phyloP scores from a whole-genome alignment of 2,329 filamentous ascomycete genomes.

The Pseudocercospora macadamiae region DNA sequence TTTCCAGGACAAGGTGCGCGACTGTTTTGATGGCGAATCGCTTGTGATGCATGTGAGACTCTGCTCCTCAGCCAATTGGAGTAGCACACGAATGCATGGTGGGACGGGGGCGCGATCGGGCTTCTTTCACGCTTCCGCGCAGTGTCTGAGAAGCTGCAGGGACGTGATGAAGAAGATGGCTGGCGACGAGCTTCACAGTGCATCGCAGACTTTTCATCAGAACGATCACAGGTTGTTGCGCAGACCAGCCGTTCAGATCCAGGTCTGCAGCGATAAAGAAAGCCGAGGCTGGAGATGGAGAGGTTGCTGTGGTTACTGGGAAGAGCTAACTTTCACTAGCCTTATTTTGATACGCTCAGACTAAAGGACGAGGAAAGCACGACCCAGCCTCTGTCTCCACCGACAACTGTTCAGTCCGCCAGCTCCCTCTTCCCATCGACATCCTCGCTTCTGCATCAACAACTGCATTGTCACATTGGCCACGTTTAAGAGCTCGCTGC shows the following conservation, averaged over 20 bases:
- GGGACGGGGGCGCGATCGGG: not conserved
- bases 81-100: conserved; percentile 11
- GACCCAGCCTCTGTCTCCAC: not conserved
- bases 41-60: conserved; percentile 18
- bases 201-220: too few relatives aligned
- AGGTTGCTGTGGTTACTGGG: too few relatives aligned
- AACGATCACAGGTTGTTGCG: too few relatives aligned
- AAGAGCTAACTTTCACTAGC: too few relatives aligned
- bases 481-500: conserved; percentile 7
- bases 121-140: not conserved
- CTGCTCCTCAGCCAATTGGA: conserved; percentile 12
- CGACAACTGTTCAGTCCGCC: not conserved
- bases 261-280: too few relatives aligned
- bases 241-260: too few relatives aligned
- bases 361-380: not conserved
- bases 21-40: conserved; percentile 17
- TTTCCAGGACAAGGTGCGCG: not conserved
- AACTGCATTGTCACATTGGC: not conserved
- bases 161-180: not conserved
- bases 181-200: not conserved
- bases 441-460: not conserved
- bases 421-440: not conserved
- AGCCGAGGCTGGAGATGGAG: too few relatives aligned
- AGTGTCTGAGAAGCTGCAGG: not conserved
- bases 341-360: too few relatives aligned